Evolutionary conservation across 352 stramenopile genomes (phyloP).

Genomic region (Pythium monospermum): DNA sequence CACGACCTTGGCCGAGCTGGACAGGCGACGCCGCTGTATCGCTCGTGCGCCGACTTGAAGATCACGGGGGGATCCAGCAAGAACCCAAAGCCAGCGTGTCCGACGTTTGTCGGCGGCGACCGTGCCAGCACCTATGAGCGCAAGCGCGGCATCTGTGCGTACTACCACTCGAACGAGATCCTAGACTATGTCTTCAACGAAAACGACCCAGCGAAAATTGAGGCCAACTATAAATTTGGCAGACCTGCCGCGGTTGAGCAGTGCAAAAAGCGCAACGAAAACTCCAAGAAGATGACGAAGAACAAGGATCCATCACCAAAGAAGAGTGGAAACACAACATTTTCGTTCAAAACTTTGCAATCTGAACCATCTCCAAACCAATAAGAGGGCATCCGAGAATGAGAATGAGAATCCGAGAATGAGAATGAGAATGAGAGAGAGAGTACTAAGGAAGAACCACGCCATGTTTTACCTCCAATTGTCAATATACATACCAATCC

Average conservation of each 20-base stretch:
- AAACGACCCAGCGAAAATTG: not conserved
- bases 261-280: no score
- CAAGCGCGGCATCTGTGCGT: slow-evolving; percentile 17
- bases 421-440: no score
- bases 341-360: no score
- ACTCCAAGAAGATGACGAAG: no score
- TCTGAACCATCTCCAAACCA: not conserved
- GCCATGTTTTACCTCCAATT: no score
- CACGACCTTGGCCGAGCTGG: slow-evolving; percentile 9
- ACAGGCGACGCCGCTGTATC: slow-evolving; percentile 13
- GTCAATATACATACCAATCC: no score
- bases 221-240: slow-evolving; percentile 15
- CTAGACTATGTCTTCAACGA: slow-evolving; percentile 1
- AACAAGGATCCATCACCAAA: no score
- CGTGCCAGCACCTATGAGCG: slow-evolving; percentile 9
- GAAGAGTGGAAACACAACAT: not conserved
- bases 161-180: slow-evolving; percentile 18
- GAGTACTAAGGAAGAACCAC: no score
- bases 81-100: slow-evolving; percentile 2
- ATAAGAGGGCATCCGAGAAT: no score
- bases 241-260: slow-evolving; percentile 1
- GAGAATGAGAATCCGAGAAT: no score
- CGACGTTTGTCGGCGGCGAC: slow-evolving; percentile 19
- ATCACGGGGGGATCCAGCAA: slow-evolving; percentile 8
- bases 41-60: slow-evolving; percentile 18